A percentile compares a stretch with the other conserved stretches of the same genome.
phyloP scores from a whole-genome alignment of 805 yeast species.

The Torulaspora indica region DNA sequence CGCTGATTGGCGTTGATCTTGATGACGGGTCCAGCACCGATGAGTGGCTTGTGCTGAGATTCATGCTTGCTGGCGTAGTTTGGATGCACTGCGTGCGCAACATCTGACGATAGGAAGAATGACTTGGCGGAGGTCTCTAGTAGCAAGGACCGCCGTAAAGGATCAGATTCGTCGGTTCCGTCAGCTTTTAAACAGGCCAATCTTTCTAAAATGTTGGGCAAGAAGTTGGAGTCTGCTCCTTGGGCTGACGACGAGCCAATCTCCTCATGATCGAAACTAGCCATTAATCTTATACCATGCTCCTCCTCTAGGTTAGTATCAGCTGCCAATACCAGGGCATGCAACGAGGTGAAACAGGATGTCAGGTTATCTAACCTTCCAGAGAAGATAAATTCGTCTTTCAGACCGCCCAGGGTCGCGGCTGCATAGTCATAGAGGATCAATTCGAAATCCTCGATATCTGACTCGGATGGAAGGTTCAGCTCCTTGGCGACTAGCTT shows the following conservation, averaged over 20 bases:
- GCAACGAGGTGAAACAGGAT: slow-evolving; percentile 75
- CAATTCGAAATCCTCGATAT: slow-evolving; percentile 87
- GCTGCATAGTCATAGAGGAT: slow-evolving; percentile 80
- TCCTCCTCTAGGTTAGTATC: slow-evolving; percentile 42
- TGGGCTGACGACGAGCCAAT: slow-evolving; percentile 91
- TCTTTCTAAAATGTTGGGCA: slow-evolving; percentile 73
- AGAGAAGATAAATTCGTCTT: slow-evolving; percentile 85
- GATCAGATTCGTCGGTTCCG: slow-evolving; percentile 32
- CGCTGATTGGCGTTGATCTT: slow-evolving; percentile 94
- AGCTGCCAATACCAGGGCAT: slow-evolving; percentile 59
- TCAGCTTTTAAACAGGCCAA: slow-evolving; percentile 48
- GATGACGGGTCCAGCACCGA: slow-evolving; percentile 88
- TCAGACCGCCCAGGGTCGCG: slow-evolving; percentile 79
- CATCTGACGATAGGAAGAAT: slow-evolving; percentile 86
- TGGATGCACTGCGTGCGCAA: slow-evolving; percentile 97
- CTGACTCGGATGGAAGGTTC: slow-evolving; percentile 41
- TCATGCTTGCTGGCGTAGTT: slow-evolving; percentile 79
- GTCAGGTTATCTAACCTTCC: slow-evolving; percentile 89
- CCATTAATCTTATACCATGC: slow-evolving; percentile 62
- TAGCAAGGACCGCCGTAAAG: slow-evolving; percentile 38
- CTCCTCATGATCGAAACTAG: slow-evolving; percentile 94
- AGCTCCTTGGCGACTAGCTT: slow-evolving; percentile 65
- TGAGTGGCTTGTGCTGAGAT: slow-evolving; percentile 65
- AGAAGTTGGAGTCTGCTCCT: slow-evolving; percentile 91
- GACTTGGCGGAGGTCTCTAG: slow-evolving; percentile 66